phyloP scores from a whole-genome alignment of 495 filamentous ascomycete genomes.

The Aspergillus bridgeri region DNA sequence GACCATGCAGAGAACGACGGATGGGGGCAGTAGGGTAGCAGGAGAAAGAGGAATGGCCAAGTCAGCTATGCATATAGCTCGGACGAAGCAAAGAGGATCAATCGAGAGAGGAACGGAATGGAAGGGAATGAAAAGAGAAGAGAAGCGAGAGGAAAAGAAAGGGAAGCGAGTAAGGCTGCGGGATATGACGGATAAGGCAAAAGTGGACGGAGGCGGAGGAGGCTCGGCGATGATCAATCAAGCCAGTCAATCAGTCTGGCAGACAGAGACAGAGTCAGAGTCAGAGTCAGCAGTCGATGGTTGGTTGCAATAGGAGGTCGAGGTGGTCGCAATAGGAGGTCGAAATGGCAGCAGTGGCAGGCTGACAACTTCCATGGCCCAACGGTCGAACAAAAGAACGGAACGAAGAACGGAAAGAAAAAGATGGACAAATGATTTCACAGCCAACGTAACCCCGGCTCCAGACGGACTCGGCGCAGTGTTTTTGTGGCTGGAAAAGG shows the following conservation, averaged over 20 bases:
- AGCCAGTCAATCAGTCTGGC: too few species aligned
- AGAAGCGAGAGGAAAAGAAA: not conserved
- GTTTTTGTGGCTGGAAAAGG: slow-evolving; percentile 3
- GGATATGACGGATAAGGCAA: slow-evolving; percentile 15
- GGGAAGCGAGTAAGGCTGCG: slow-evolving; percentile 9
- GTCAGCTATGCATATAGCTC: not conserved
- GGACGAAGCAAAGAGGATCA: not conserved
- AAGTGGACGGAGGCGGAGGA: slow-evolving; percentile 6
- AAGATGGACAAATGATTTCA: not conserved
- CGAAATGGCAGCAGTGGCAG: not conserved
- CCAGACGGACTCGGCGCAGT: not conserved
- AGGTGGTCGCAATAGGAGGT: not conserved
- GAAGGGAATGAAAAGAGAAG: not conserved
- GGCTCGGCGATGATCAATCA: slow-evolving; percentile 1
- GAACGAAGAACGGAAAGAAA: slow-evolving; percentile 2
- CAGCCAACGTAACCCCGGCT: not conserved
- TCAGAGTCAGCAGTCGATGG: slow-evolving; percentile 1
- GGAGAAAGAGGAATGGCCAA: not conserved
- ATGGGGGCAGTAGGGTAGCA: not conserved
- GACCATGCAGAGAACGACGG: slow-evolving; percentile 14
- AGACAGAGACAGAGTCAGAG: too few species aligned
- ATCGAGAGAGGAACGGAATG: not conserved
- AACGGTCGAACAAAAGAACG: not conserved
- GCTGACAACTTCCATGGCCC: slow-evolving; percentile 1
- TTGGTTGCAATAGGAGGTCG: not conserved